Evolutionary conservation across 805 yeast genomes (phyloP).

Genomic region (Teunomyces funiuensis): DNA sequence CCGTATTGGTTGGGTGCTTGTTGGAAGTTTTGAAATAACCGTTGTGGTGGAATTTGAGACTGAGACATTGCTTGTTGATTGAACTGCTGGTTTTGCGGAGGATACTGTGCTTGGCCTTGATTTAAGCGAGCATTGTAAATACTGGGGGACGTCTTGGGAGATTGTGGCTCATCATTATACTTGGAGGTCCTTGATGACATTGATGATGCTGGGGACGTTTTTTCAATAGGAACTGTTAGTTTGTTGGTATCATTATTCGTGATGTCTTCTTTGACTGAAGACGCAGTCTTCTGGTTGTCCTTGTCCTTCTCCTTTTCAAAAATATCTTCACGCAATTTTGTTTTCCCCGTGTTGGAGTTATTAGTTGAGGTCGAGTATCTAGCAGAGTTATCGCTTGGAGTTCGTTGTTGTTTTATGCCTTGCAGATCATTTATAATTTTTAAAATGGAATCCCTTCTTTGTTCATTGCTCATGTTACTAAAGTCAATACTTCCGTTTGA

Average conservation of each 20-base stretch:
- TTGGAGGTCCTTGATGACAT: constrained; percentile 32
- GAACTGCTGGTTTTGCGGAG: constrained; percentile 8
- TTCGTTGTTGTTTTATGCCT: constrained; percentile 10
- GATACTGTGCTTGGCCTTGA: constrained; percentile 8
- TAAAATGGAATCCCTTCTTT: constrained; percentile 40
- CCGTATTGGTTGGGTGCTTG: constrained; percentile 9
- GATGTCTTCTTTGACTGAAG: neutral
- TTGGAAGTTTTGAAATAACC: constrained; percentile 4
- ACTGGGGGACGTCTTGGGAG: constrained; percentile 40
- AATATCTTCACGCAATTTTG: constrained; percentile 37
- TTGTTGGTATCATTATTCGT: constrained; percentile 8
- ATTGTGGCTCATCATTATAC: constrained; percentile 37
- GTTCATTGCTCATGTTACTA: constrained; percentile 38
- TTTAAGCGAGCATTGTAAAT: constrained; percentile 12
- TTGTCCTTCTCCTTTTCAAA: constrained; percentile 23
- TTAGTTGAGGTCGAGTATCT: neutral
- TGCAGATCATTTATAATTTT: constrained; percentile 38
- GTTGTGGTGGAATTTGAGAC: constrained; percentile 4
- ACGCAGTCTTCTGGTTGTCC: neutral
- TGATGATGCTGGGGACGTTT: constrained; percentile 37
- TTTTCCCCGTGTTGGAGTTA: constrained; percentile 7
- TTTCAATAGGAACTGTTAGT: constrained; percentile 12
- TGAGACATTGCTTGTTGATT: constrained; percentile 6
- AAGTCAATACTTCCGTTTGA: constrained; percentile 40
- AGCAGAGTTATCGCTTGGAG: constrained; percentile 5